Evolutionary conservation across 331 rosid genomes (phyloP), one percentile per base, ranked within the genome.

Genomic region (Pyrus hybrid): DNA sequence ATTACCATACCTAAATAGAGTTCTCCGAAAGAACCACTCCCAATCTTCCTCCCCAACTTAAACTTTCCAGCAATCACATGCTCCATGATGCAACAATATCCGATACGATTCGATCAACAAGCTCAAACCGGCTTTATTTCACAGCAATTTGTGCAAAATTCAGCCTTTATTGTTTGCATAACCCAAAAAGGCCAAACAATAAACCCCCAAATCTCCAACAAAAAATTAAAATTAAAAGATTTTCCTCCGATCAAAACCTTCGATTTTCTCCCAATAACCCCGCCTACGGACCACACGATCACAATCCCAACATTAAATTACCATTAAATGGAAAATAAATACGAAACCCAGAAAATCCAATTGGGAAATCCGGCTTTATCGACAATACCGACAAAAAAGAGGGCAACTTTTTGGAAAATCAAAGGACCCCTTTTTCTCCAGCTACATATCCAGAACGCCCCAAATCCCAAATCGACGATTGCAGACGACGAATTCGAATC

Each of bases 21-120:
- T 88, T 95, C 99, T 67, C 99, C 99, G 72, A 95, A 95, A 71
- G 99, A 95, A 63, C 99, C 99, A 81, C 99, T 92, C 43, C 99
- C 99, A 83, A 95, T 95, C 89, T 95, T 95, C 86, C 97, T 92
- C 77, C 99, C 99, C 29, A 95, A 83, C 86, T 91, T 95, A 78
- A 95, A 95, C 86, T 87, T 92, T 8, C 93, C 95, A 77, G 86
- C 98, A 86, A 95, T 82, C 80, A 91, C 97, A 82, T 88, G 98
- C 76, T 95, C 99, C 99, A 95, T 95, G 73, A 79, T 86, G 79
- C 80, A 75, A 85, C 75, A 71, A 75, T 61, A 83, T 85, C 73
- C 87, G 77, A 72, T 20, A 49, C 35, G 79, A 60, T 85, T 70
- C 78, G 71, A 74, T 21, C 82, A 73, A 82, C 67, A 49, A 76